phyloP scores from a whole-genome alignment of 495 filamentous ascomycete genomes.

The Acidomyces sp. region DNA sequence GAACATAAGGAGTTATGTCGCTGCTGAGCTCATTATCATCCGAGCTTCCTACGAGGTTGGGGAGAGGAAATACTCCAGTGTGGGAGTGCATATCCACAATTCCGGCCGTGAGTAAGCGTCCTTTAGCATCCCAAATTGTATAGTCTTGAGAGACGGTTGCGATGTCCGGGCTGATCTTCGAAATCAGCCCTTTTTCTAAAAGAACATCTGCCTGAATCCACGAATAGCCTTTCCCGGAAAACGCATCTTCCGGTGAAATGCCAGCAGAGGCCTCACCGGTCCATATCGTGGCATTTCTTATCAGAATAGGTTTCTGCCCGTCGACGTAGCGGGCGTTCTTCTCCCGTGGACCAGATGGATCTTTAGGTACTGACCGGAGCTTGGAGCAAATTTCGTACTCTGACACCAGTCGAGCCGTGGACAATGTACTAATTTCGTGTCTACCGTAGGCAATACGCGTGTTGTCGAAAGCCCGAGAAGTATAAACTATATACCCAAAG shows the following conservation, averaged over 20 bases:
- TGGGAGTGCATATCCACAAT: constrained; percentile 60
- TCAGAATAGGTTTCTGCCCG: constrained; percentile 16
- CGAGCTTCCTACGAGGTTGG: constrained; percentile 29
- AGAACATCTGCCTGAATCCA: constrained; percentile 23
- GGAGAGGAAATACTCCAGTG: constrained; percentile 23
- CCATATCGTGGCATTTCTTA: constrained; percentile 24
- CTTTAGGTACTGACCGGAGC: constrained; percentile 12
- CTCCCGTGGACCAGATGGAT: constrained; percentile 13
- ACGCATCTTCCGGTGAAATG: constrained; percentile 16
- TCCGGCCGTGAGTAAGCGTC: constrained; percentile 47
- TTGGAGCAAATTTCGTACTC: constrained; percentile 18
- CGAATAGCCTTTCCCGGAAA: constrained; percentile 15
- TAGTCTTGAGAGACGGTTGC: constrained; percentile 8
- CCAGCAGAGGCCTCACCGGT: constrained; percentile 18
- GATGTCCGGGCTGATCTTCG: constrained; percentile 12
- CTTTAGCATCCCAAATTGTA: constrained; percentile 38
- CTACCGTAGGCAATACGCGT: background rate
- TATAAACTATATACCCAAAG: background rate
- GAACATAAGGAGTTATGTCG: constrained; percentile 42
- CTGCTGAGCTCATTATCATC: constrained; percentile 32
- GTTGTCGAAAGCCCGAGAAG: background rate
- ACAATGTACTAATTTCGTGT: constrained; percentile 5
- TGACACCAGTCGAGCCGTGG: constrained; percentile 9
- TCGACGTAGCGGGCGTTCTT: constrained; percentile 20
- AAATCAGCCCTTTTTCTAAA: constrained; percentile 21